Evolutionary conservation across 2,329 filamentous ascomycete genomes (phyloP), one percentile per base, ranked within the genome.

Genomic region (Chaetomium sp.): DNA sequence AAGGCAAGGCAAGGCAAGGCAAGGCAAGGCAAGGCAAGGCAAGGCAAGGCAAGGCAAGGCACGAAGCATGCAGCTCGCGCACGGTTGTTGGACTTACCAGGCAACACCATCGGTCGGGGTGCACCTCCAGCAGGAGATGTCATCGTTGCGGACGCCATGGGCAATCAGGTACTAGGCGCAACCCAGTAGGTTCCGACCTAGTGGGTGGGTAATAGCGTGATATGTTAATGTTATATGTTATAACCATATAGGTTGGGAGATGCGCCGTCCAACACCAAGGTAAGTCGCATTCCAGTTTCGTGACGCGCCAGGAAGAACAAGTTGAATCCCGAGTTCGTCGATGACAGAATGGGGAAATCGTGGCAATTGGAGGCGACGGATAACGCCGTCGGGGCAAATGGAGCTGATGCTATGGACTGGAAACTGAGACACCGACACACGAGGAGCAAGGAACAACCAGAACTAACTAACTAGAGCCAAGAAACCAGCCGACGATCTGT

Each of bases 101-200:
- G 38, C 38, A 62, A 51, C 29, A 49, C 16, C 56, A 64, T 65
- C 42, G 58, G 56, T n/a, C 59, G 64, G 21, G 57, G 62, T 58
- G 57, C 33, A 3, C 61, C 51, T 35, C 50, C 57, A 23, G 57
- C 38, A 21, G 66, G 38, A 42, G 45, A 42, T 23, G 64, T 23
- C 51, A 63, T 12, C 51, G 66, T 23, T 29, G 58, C 38, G 35
- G 64, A 66, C 49, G 61, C 61, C 66, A 68, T 67, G n/a, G 21
- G 49, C 21, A n/a, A 42, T 42, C 8, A 16, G 5, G 33, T 56
- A 21, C 3, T n/a, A 42, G 56, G 45, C 59, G 59, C 38, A 49
- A 33, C 25, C 49, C 59, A 58, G 59, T 59, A 62, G 54, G 27
- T 38, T 38, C 23, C 27, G 53, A 10, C 27, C n/a, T n/a, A n/a